Base-by-base conservation (phyloP, 1,284 basidiomycete genomes). In the Quambalaria eucalypti region DNA sequence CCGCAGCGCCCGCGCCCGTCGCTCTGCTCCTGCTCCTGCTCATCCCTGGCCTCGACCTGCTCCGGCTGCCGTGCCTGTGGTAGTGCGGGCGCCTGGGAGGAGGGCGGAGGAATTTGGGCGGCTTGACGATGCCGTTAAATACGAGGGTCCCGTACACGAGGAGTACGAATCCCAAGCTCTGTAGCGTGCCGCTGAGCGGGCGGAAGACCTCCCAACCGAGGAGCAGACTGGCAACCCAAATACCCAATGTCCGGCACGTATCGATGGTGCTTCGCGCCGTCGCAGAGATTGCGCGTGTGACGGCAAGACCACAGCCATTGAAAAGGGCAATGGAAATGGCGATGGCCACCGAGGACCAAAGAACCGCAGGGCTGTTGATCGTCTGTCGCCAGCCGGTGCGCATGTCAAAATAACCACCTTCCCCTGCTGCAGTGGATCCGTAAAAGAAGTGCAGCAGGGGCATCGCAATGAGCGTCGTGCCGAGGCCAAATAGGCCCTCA, bases 291-390 rank as follows among this genome's bases (percentile, higher is more conserved):
- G 62, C 69, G 5, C 68, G 83, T 7, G 93, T 98, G 54, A 98
- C 90, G 72, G 86, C 88, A 44, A 97, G 78, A 4, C 93, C 91
- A 69, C 91, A 95, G 77, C 85, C 92, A 79, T 98, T 99, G 84
- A 93, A 99, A 25, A 91, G 78, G n/a, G 89, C 82, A 62, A 97
- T 97, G 49, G 65, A 67, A 40, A 62, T 60, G 62, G 73, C 75
- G 54, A 79, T 78, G 10, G 84, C 86, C 48, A 93, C 73, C 16
- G 84, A 84, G 48, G 86, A 85, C 73, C 83, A 83, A 47, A 90
- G 80, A 25, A 99, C 90, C 16, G 82, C 77, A 0, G 87, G 84
- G 31, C 85, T 87, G 67, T 83, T 77, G 58, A 90, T 80, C 80
- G 93, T 90, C 78, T 99, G 91, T 66, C 83, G 78, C 85, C 87